Conservation (phyloP, 371 early-diverging fungal species). For the Coemansia sp. region DNA sequence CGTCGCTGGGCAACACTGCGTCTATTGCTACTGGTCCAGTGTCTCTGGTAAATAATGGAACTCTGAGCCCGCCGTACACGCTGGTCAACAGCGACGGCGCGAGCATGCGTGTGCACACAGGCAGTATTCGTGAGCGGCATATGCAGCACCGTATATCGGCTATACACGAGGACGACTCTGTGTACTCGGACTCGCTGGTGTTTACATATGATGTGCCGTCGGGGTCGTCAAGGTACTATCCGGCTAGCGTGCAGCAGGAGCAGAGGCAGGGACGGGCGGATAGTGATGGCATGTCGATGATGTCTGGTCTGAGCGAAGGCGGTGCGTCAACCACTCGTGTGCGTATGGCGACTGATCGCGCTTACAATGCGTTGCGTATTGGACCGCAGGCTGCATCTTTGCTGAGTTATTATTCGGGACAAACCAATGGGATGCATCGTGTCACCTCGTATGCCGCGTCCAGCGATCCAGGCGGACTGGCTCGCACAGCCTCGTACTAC, state of each 20-base stretch:
- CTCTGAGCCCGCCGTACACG: constrained; percentile 43
- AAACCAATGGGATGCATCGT: constrained; percentile 3
- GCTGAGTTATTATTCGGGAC: constrained; percentile 19
- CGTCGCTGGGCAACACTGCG: constrained; percentile 3
- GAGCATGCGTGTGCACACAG: constrained; percentile 45
- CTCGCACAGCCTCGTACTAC: constrained; percentile 29
- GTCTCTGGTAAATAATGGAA: constrained; percentile 6
- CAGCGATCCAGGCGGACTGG: constrained; percentile 33
- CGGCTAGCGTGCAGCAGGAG: not conserved
- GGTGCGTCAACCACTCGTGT: constrained; percentile 41
- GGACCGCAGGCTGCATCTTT: constrained; percentile 23
- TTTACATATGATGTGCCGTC: constrained; percentile 10
- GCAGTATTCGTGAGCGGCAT: constrained; percentile 48
- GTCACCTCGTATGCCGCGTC: constrained; percentile 34
- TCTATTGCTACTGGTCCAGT: constrained; percentile 2
- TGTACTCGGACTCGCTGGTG: constrained; percentile 21
- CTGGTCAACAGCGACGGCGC: constrained; percentile 48
- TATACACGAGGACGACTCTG: constrained; percentile 39
- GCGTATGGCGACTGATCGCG: constrained; percentile 42
- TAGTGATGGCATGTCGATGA: constrained; percentile 25
- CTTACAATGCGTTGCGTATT: constrained; percentile 39
- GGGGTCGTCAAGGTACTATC: constrained; percentile 2
- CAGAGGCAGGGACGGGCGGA: constrained; percentile 7
- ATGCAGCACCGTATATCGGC: constrained; percentile 27
- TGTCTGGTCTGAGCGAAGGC: constrained; percentile 42